Percentiles rank a stretch among this genome's conserved stretches.
phyloP scores from a whole-genome alignment of 345 rosid genomes.

The Punica granatum region DNA sequence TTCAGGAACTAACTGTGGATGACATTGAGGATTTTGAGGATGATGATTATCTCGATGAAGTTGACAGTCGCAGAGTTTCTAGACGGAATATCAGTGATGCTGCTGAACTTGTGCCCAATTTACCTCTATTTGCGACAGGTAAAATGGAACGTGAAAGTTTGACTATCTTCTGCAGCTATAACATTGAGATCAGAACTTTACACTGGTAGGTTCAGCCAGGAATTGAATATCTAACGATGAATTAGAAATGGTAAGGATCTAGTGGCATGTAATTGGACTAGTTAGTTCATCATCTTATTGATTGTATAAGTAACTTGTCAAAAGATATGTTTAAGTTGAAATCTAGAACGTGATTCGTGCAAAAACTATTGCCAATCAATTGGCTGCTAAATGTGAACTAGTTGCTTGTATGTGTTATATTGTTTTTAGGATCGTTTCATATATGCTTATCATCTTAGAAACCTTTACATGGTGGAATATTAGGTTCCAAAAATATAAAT shows the following conservation, averaged over 20 bases:
- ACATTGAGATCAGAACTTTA: background rate
- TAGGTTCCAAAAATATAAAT: too few relatives aligned
- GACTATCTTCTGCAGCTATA: background rate
- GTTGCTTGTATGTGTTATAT: background rate
- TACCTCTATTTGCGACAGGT: conserved; percentile 90
- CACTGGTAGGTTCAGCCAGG: background rate
- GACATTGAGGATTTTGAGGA: conserved; percentile 97
- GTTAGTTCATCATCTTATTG: background rate
- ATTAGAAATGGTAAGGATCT: background rate
- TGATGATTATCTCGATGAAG: conserved; percentile 58
- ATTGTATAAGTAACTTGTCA: background rate
- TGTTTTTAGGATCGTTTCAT: background rate
- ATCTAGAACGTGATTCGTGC: background rate
- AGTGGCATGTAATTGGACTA: background rate
- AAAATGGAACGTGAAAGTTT: conserved; percentile 12
- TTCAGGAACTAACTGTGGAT: conserved; percentile 84
- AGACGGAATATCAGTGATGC: conserved; percentile 66
- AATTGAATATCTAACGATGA: background rate
- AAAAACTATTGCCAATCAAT: background rate
- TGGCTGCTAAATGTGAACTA: background rate
- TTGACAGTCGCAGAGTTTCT: conserved; percentile 56
- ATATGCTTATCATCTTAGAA: background rate
- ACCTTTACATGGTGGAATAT: background rate
- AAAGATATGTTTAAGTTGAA: too few relatives aligned
- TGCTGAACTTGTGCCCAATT: conserved; percentile 60